A percentile compares a stretch with the other conserved stretches of the same genome.
Evolutionary conservation across 495 filamentous ascomycete genomes (phyloP).

Genomic region (Aspergillus ellipticus): DNA sequence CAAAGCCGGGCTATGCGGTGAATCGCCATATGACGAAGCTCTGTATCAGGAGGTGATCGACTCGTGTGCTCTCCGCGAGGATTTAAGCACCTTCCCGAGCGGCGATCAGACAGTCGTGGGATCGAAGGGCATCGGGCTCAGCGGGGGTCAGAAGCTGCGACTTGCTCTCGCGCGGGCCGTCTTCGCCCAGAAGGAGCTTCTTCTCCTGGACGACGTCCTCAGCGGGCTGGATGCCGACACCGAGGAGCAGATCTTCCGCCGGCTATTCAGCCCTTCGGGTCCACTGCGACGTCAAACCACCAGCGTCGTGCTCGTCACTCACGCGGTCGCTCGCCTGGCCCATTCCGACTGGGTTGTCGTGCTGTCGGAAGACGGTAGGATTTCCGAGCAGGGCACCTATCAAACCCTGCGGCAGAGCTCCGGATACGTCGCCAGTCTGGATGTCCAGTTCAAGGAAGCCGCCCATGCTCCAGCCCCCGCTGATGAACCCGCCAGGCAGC

Average conservation of each 20-base stretch:
- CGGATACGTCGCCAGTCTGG: background rate
- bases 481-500: no score
- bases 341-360: background rate
- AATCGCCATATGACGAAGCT: background rate
- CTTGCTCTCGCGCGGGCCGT: background rate
- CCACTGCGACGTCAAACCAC: background rate
- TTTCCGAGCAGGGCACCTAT: background rate
- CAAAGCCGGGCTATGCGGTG: background rate
- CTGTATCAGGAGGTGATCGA: background rate
- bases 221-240: background rate
- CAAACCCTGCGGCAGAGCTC: background rate
- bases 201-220: background rate
- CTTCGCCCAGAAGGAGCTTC: background rate
- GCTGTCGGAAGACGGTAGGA: background rate
- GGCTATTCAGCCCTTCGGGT: background rate
- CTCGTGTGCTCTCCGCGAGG: background rate
- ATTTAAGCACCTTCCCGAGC: background rate
- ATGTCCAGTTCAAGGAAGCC: no score
- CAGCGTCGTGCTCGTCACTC: background rate
- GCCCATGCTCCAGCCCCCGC: no score
- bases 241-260: background rate
- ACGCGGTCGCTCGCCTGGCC: background rate
- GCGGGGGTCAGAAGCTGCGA: background rate
- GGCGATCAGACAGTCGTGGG: background rate
- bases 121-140: background rate